phyloP scores from a whole-genome alignment of 768 basidiomycete species.

The Leccinum barrowsii region DNA sequence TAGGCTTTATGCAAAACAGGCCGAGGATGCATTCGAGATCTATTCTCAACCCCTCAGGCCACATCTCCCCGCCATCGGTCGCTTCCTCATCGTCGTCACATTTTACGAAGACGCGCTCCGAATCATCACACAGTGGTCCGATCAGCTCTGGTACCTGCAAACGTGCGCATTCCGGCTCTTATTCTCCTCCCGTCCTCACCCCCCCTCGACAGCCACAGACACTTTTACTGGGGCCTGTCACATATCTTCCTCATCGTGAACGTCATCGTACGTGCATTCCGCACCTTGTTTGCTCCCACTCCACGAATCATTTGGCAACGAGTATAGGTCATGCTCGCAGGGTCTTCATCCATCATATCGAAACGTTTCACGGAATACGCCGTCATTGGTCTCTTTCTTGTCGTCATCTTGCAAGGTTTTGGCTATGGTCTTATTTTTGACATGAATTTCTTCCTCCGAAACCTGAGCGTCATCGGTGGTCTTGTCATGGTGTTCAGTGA shows the following conservation, averaged over 20 bases:
- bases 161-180: conserved; percentile 52
- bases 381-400: conserved; percentile 83
- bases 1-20: conserved; percentile 61
- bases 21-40: conserved; percentile 92
- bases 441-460: conserved; percentile 99
- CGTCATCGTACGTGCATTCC: conserved; percentile 65
- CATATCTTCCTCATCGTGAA: conserved; percentile 91
- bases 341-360: conserved; percentile 80
- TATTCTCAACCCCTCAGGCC: conserved; percentile 92
- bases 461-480: conserved; percentile 95
- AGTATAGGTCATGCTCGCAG: conserved; percentile 79
- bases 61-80: conserved; percentile 89
- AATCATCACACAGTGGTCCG: conserved; percentile 91
- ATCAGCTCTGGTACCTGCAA: conserved; percentile 98
- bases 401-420: conserved; percentile 94
- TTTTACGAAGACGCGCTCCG: conserved; percentile 96
- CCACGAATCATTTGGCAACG: neutral
- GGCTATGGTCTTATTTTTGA: conserved; percentile 99
- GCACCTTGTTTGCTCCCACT: neutral
- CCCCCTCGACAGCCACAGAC: conserved; percentile 65
- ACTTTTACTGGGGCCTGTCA: conserved; percentile 94
- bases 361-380: conserved; percentile 88
- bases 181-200: conserved; percentile 6
- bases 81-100: conserved; percentile 96
- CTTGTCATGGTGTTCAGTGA: conserved; percentile 99